Percentiles rank a stretch among this genome's conserved stretches.
Evolutionary conservation across 257 asterid genomes (phyloP).

Genomic region (Linderniella brevidens): DNA sequence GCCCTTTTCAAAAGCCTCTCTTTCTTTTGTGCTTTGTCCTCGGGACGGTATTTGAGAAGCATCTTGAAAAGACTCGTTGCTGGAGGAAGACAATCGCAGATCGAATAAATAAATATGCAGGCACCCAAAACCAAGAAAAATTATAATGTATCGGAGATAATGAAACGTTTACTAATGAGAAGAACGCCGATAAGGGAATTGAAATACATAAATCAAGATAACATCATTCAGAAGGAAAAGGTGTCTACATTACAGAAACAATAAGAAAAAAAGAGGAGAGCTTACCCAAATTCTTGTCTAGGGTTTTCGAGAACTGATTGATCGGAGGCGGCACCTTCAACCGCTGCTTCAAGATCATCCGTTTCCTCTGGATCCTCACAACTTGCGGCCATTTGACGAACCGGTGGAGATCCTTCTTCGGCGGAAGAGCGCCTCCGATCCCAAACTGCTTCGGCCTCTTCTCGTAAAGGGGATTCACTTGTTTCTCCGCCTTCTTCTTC

Average conservation of each 20-base stretch:
- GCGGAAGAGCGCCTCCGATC: constrained; percentile 41
- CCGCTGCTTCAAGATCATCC: constrained; percentile 4
- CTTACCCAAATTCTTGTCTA: constrained; percentile 34
- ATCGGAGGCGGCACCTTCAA: constrained; percentile 5
- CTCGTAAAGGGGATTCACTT: constrained; percentile 1
- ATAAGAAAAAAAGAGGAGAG: neutral
- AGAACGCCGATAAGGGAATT: too few species aligned
- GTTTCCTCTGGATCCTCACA: constrained; percentile 14
- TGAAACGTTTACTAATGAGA: too few species aligned
- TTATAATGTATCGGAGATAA: too few species aligned
- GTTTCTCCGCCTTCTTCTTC: constrained; percentile 5
- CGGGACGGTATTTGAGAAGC: constrained; percentile 45
- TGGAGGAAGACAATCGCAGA: constrained; percentile 3
- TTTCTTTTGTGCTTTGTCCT: constrained; percentile 41
- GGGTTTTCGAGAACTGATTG: constrained; percentile 15
- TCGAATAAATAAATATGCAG: too few species aligned
- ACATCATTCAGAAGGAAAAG: too few species aligned
- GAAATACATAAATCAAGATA: too few species aligned
- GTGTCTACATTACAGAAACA: too few species aligned
- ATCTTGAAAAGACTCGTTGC: constrained; percentile 40
- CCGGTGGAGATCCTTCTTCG: constrained; percentile 39
- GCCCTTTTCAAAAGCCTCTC: constrained; percentile 42
- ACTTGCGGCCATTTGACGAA: constrained; percentile 49
- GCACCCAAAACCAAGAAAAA: too few species aligned
- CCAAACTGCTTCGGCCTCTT: constrained; percentile 33